Base-by-base conservation (phyloP, 2,329 filamentous ascomycete genomes). In the Neurospora crassa region DNA sequence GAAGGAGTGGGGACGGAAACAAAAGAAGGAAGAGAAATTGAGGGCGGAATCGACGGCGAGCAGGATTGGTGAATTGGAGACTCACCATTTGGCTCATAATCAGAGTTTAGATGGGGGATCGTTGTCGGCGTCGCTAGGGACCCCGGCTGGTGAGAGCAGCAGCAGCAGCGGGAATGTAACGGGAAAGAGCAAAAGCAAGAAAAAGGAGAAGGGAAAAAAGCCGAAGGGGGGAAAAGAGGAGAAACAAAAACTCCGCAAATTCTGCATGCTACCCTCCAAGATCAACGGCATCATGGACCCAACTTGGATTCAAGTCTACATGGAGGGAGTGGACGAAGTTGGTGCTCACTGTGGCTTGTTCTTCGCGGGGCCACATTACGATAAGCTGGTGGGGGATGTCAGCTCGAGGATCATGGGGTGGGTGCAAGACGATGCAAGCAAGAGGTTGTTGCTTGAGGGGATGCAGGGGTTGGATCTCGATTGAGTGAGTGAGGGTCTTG, bases 321-420 rank as follows among this genome's bases (percentile, higher is more conserved):
- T 97, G 92, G 87, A 91, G 71, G 90, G 89, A 69, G 89, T 96
- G 73, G 94, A 97, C 78, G 92, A 97, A 80, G 91, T 97, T 0
- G 90, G 88, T 7, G 94, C 94, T 11, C 94, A 97, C 79, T 95
- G 92, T 73, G 90, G 91, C 0, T 82, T 97, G 69, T 97, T 97
- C 81, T 88, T 92, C 14, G 81, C 89, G 0, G 90, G 91, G 7
- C 85, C 89, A 72, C 90, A 92, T 71, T 95, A 96, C 77, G 91
- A 94, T 76, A 82, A 81, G 74, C 82, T 95, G n/a, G 89, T 95
- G n/a, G 90, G 90, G 0, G 91, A 94, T 79, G 90, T 93, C 2
- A 90, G 88, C 3, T 84, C 84, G 40, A 83, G 88, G 72, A 87
- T 96, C 71, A 84, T 89, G 74, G 83, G 83, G 20, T 96, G 92